A percentile compares a stretch with the other conserved stretches of the same genome.
Conservation (phyloP, 371 early-diverging fungal species). For the Mortierella sp. region DNA sequence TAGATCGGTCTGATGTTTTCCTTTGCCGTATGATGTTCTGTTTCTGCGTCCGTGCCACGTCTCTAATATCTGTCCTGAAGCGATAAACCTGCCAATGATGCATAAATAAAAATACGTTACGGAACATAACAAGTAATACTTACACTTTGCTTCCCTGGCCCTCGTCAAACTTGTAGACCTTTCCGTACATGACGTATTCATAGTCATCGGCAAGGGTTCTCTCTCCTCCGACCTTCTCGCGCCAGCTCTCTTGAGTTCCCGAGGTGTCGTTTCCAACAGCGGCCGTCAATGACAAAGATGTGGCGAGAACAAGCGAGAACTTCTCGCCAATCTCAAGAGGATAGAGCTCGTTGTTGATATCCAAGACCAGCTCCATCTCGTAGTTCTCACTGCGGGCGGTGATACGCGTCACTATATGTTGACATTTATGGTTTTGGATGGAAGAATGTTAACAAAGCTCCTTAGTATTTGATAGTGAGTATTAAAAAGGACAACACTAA, state of each 20-base stretch:
- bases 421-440: not conserved
- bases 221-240: conserved; percentile 72
- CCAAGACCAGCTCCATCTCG: conserved; percentile 91
- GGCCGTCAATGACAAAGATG: conserved; percentile 71
- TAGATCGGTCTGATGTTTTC: too few species aligned
- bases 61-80: too few species aligned
- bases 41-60: too few species aligned
- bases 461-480: too few species aligned
- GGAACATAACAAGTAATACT: too few species aligned
- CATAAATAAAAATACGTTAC: too few species aligned
- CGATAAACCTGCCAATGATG: too few species aligned
- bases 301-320: conserved; percentile 85
- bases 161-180: conserved; percentile 95
- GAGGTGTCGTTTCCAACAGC: conserved; percentile 58
- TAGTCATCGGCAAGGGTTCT: conserved; percentile 91
- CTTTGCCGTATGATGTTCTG: too few species aligned
- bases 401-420: conserved; percentile 85
- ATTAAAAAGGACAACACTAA: too few species aligned
- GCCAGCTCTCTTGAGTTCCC: conserved; percentile 71
- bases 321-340: conserved; percentile 87
- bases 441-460: not conserved
- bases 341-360: conserved; percentile 94
- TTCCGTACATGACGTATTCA: conserved; percentile 98
- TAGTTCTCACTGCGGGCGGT: conserved; percentile 86
- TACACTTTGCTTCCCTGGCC: conserved; percentile 78